Evolutionary conservation across 2,329 filamentous ascomycete species (phyloP).

Genomic region (Bipolaris oryzae): DNA sequence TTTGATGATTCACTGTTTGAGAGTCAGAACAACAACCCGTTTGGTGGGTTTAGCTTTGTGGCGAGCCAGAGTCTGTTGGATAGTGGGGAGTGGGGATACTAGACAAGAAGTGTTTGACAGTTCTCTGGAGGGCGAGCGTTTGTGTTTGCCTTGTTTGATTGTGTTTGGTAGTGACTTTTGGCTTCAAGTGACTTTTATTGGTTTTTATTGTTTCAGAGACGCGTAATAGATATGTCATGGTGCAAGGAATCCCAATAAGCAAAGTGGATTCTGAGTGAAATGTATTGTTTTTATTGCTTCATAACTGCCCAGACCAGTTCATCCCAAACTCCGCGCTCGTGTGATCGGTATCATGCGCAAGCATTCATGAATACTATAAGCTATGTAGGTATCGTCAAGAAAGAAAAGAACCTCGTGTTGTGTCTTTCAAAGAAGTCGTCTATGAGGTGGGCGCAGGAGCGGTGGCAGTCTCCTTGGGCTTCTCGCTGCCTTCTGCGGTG

Average conservation of each 20-base stretch:
- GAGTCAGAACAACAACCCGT: conserved; percentile 54
- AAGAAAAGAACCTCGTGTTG: conserved; percentile 3
- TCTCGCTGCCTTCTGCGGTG: conserved; percentile 54
- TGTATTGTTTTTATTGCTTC: conserved; percentile 5
- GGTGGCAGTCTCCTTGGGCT: conserved; percentile 34
- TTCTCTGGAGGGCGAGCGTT: too few relatives aligned
- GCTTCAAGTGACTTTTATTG: neutral
- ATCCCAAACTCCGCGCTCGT: conserved; percentile 14
- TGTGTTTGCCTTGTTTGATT: neutral
- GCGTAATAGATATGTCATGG: neutral
- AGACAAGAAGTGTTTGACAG: neutral
- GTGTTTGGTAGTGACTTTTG: neutral
- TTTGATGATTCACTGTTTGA: conserved; percentile 35
- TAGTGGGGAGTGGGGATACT: conserved; percentile 42
- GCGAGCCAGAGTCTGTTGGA: conserved; percentile 59
- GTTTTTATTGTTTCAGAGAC: neutral
- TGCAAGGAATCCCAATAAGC: neutral
- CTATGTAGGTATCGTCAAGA: conserved; percentile 20
- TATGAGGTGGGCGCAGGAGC: conserved; percentile 20
- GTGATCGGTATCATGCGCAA: conserved; percentile 12
- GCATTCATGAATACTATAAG: conserved; percentile 19
- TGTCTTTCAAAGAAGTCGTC: neutral
- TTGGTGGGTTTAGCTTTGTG: conserved; percentile 61
- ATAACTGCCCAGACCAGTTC: neutral
- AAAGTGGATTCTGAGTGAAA: neutral